Base-by-base conservation (phyloP, 441 rosid genomes). In the Biscutella laevigata region DNA sequence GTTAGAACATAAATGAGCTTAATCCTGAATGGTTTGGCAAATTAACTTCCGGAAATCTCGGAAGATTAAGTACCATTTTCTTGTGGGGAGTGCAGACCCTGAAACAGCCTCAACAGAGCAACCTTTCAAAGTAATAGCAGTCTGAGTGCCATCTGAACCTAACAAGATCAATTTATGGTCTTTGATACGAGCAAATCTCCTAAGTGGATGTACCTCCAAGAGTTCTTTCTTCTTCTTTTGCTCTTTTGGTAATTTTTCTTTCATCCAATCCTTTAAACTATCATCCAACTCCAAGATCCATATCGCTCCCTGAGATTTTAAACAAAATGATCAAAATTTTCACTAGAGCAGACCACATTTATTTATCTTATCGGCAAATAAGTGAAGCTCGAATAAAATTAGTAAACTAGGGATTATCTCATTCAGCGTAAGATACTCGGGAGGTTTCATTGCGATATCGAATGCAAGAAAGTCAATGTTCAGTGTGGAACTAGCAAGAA, bases 21-120 rank as follows among this genome's bases (percentile, higher is more conserved):
- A 17, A 1, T 17, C 20, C 20, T 3, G 20, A 17, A 17, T 17
- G 20, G 20, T 17, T 17, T 17, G 20, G 10, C 2, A 28, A 10
- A 4, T 10, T 6, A 26, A 38, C 11, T 17, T 33, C 3, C 0
- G 11, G 26, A 9, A n/a, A 10, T 15, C 27, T 11, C 4, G 6
- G 3, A 12, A 20, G 64, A 40, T 2, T 5, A 6, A 22, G 13
- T 84, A 92, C 98, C 98, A 92, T 79, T 92, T 92, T 65, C 81
- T 79, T 0, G 95, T 79, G 7, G 88, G 77, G 20, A 17, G 20
- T 21, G 28, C 63, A 32, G 95, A 61, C 17, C 88, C 99, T 11
- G 99, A 92, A 67, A 92, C 92, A 56, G 99, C 88, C 38, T 86
- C 77, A 51, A 92, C 63, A 2, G 49, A 21, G 73, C 95, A 86